A percentile compares a stretch with the other conserved stretches of the same genome.
These are phyloP conservation scores for Fonsecaea erecta DNA, from an alignment of 2,329 filamentous ascomycete species.

Conservation along the genomic window DNA sequence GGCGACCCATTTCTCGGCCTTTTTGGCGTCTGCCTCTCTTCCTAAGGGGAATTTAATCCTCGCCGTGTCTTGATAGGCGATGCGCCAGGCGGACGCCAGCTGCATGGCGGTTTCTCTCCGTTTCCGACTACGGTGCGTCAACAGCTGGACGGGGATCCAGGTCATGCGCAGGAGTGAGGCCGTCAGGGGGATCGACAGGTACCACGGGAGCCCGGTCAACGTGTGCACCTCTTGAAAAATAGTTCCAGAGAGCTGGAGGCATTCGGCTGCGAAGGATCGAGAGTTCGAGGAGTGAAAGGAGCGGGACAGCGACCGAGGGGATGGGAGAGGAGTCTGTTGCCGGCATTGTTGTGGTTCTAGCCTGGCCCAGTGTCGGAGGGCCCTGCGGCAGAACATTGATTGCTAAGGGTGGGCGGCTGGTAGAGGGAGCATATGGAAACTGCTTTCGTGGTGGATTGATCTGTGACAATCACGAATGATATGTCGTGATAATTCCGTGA, in stretches of 20 bases:
- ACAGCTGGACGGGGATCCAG: slow-evolving; percentile 54
- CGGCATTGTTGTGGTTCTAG: not conserved
- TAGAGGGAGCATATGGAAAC: not conserved
- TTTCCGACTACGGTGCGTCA: slow-evolving; percentile 46
- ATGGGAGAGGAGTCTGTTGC: not conserved
- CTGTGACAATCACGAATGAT: not conserved
- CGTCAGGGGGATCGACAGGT: slow-evolving; percentile 58
- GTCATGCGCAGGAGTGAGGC: slow-evolving; percentile 58
- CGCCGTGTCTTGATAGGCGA: slow-evolving; percentile 35
- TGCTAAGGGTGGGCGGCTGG: not conserved
- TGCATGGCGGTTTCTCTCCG: slow-evolving; percentile 50
- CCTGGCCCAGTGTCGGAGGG: slow-evolving; percentile 1
- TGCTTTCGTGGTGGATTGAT: slow-evolving; percentile 2
- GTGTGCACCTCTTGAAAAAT: slow-evolving; percentile 52
- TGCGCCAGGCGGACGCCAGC: slow-evolving; percentile 46
- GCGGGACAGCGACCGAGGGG: slow-evolving; percentile 1
- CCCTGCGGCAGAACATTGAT: slow-evolving; percentile 17
- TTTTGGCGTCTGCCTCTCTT: slow-evolving; percentile 16
- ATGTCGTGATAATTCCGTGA: no score
- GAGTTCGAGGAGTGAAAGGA: slow-evolving; percentile 57
- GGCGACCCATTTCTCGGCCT: slow-evolving; percentile 27
- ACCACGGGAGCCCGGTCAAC: slow-evolving; percentile 58
- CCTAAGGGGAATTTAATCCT: slow-evolving; percentile 19
- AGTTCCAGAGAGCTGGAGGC: slow-evolving; percentile 19
- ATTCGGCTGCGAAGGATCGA: slow-evolving; percentile 37